Conservation (phyloP, 1,139 yeast genomes). For the Nakaseomyces glabratus region DNA sequence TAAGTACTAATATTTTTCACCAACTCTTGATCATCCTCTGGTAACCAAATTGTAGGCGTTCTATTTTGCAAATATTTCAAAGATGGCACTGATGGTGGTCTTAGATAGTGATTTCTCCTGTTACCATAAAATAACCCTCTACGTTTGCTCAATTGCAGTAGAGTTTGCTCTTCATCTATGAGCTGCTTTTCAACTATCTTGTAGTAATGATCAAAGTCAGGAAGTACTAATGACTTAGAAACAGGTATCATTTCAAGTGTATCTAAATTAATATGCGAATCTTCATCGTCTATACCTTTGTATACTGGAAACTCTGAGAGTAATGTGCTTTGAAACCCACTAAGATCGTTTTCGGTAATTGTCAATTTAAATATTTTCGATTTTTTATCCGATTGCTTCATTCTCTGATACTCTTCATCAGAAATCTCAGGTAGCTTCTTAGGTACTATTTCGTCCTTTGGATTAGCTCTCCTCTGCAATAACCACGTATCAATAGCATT, state of each 20-base stretch:
- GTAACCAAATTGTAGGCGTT: constrained; percentile 92
- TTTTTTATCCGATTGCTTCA: constrained; percentile 1
- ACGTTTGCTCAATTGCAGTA: constrained; percentile 29
- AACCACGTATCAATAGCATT: constrained; percentile 29
- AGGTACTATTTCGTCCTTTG: constrained; percentile 29
- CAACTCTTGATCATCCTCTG: constrained; percentile 79
- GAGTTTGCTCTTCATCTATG: constrained; percentile 34
- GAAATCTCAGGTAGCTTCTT: constrained; percentile 28
- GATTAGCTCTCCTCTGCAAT: constrained; percentile 30
- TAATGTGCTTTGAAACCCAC: constrained; percentile 46
- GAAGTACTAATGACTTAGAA: constrained; percentile 54
- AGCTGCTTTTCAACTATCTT: constrained; percentile 49
- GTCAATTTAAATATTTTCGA: constrained; percentile 42
- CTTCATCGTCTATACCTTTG: constrained; percentile 34
- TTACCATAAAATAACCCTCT: constrained; percentile 36
- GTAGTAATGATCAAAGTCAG: constrained; percentile 56
- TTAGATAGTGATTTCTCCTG: constrained; percentile 49
- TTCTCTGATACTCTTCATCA: constrained; percentile 22
- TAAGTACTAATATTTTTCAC: constrained; percentile 78
- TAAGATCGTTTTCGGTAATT: constrained; percentile 44
- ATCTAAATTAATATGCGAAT: constrained; percentile 26
- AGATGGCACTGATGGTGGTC: constrained; percentile 86
- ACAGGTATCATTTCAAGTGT: constrained; percentile 40
- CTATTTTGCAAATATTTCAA: constrained; percentile 68
- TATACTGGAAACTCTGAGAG: constrained; percentile 47